Evolutionary conservation across 1,284 basidiomycete genomes (phyloP).

Genomic region (Pseudozyma hubeiensis): DNA sequence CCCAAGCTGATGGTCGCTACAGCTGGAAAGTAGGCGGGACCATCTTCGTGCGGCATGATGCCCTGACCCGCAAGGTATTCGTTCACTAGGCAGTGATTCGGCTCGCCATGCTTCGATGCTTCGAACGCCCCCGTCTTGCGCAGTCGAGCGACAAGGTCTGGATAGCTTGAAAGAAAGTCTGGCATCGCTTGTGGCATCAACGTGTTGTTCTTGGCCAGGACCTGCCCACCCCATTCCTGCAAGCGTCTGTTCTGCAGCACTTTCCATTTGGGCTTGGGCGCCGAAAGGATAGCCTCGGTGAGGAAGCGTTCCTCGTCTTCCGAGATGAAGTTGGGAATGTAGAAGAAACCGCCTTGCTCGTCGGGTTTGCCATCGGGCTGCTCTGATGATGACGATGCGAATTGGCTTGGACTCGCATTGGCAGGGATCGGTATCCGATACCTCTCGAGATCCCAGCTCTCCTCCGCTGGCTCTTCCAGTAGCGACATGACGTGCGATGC

Average conservation of each 20-base stretch:
- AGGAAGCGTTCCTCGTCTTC: conserved; percentile 82
- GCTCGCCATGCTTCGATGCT: conserved; percentile 75
- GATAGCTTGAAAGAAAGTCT: conserved; percentile 74
- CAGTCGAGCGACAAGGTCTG: conserved; percentile 80
- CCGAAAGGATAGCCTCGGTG: conserved; percentile 76
- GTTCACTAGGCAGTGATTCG: conserved; percentile 81
- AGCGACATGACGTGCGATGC: conserved; percentile 26
- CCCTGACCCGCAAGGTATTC: conserved; percentile 86
- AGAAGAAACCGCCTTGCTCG: conserved; percentile 52
- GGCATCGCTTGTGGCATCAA: conserved; percentile 78
- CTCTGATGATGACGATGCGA: conserved; percentile 17
- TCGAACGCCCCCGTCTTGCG: conserved; percentile 74
- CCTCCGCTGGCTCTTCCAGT: conserved; percentile 24
- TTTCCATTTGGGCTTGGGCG: conserved; percentile 86
- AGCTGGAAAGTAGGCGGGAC: conserved; percentile 84
- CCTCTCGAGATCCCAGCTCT: conserved; percentile 26
- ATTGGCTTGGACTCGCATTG: conserved; percentile 30
- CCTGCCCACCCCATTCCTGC: conserved; percentile 74
- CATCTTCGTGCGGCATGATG: conserved; percentile 90
- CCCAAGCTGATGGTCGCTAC: conserved; percentile 90
- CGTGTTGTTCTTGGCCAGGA: conserved; percentile 73
- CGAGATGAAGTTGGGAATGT: conserved; percentile 82
- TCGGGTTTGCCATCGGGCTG: neutral
- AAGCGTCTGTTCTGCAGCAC: conserved; percentile 75
- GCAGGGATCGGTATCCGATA: conserved; percentile 33